Evolutionary conservation across 1,139 yeast species (phyloP).

Genomic region (Yamadazyma siamensis): DNA sequence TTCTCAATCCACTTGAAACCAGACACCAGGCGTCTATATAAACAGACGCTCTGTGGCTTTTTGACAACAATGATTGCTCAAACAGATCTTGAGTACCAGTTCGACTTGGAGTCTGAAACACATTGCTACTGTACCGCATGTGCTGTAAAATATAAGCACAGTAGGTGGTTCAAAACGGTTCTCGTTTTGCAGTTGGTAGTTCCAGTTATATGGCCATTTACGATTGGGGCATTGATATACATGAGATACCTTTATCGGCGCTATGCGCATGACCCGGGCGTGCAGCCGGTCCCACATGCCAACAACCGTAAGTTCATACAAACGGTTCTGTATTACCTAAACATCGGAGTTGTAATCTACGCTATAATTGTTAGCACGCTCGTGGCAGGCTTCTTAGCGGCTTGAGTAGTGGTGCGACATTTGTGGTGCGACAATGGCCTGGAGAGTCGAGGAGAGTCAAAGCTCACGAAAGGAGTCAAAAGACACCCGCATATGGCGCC

Average conservation of each 20-base stretch:
- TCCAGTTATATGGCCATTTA: conserved; percentile 7
- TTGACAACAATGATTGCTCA: too few species aligned
- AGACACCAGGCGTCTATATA: too few species aligned
- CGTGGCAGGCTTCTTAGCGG: background rate
- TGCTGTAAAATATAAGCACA: conserved; percentile 1
- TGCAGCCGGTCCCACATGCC: too few species aligned
- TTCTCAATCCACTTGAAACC: too few species aligned
- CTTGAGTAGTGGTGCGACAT: background rate
- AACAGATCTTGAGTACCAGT: too few species aligned
- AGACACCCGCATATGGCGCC: too few species aligned
- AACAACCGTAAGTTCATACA: too few species aligned
- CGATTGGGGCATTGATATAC: too few species aligned
- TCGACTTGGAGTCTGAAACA: conserved; percentile 6
- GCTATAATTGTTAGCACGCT: conserved; percentile 2
- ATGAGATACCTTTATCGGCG: too few species aligned
- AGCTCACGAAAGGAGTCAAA: conserved; percentile 1
- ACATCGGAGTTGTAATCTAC: conserved; percentile 5
- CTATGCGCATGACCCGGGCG: too few species aligned
- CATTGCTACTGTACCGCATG: conserved; percentile 8
- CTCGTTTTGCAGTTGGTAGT: conserved; percentile 3
- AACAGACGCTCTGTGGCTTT: too few species aligned
- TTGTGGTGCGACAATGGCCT: background rate
- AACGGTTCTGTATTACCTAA: conserved; percentile 2
- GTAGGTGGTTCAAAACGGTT: background rate
- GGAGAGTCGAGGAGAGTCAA: background rate